Percentiles rank a stretch among this genome's conserved stretches.
phyloP scores from a whole-genome alignment of 75 land plant species.

The Larix kaempferi region DNA sequence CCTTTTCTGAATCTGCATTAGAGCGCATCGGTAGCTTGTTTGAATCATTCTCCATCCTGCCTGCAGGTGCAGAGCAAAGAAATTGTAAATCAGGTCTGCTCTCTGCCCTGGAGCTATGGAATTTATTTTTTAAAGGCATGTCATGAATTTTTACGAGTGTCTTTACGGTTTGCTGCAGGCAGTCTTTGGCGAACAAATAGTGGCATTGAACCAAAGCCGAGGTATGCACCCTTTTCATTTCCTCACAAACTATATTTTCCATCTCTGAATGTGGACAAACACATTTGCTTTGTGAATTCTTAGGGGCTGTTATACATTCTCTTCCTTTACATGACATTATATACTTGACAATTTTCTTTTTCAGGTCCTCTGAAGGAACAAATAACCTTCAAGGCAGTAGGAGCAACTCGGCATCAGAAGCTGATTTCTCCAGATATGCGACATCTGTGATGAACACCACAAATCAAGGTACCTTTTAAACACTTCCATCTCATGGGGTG shows the following conservation, averaged over 20 bases:
- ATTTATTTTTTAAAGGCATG: background rate
- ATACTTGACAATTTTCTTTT: conserved; percentile 11
- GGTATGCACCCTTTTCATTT: conserved; percentile 16
- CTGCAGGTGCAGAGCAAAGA: conserved; percentile 28
- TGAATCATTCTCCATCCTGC: conserved; percentile 52
- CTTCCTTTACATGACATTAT: background rate
- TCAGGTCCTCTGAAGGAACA: conserved; percentile 32
- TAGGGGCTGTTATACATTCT: background rate
- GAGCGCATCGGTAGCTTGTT: conserved; percentile 48
- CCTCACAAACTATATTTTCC: background rate
- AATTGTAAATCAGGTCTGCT: conserved; percentile 6
- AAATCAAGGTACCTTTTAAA: conserved; percentile 8
- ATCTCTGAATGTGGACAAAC: background rate
- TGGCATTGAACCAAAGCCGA: conserved; percentile 32
- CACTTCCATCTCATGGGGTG: background rate
- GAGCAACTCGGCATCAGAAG: conserved; percentile 51
- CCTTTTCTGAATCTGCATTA: conserved; percentile 52
- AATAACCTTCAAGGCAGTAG: conserved; percentile 28
- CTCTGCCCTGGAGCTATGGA: background rate
- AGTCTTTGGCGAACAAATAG: conserved; percentile 52
- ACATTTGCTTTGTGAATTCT: background rate
- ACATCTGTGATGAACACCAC: conserved; percentile 19
- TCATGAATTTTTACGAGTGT: background rate
- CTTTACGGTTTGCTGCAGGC: conserved; percentile 23
- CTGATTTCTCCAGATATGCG: conserved; percentile 37